Base-by-base conservation (phyloP, 2,329 filamentous ascomycete genomes). In the Penicillium brevicompactum region DNA sequence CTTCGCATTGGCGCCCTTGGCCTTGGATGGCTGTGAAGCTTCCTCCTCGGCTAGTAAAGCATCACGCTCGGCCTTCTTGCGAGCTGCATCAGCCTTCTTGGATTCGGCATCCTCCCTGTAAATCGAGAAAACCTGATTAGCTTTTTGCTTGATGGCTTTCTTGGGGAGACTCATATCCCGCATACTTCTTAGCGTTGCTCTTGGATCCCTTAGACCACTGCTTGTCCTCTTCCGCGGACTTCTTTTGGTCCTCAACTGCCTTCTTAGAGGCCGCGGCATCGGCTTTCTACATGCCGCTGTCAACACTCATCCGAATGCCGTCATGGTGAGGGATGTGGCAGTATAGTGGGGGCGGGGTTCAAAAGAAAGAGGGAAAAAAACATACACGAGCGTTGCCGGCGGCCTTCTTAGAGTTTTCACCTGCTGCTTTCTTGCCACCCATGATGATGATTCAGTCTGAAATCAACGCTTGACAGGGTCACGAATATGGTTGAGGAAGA, bases 21-120 rank as follows among this genome's bases (percentile, higher is more conserved):
- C 83, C 27, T 80, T 80, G 21, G 82, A 75, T 64, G 86, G 80
- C 67, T 84, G 76, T 65, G 83, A 77, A 53, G 84, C 87, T 70
- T 97, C 93, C 76, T 99, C 94, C 70, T 90, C 92, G 54, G 86
- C 87, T 37, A 92, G 78, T 22, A 92, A 79, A 10, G 92, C 91
- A 1, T 95, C 92, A 47, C 89, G 89, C 73, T 97, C 94, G 49
- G 92, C 93, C 78, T 96, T 97, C 78, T 96, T 96, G 53, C 88
- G 86, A 2, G 89, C 90, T 53, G 82, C 84, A 70, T 95, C 91
- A 53, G 88, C 89, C 65, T 89, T 92, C 77, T 93, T 96, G 47
- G 87, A 87, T 47, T 89, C 90, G 51, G 92, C 91, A 34, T 89
- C 88, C 66, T 95, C 91, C 72, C 92, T 96, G 65, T 61, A 48